These are phyloP conservation scores for Medicago ruthenica DNA, from an alignment of 306 rosid species.

Conservation along the genomic window DNA sequence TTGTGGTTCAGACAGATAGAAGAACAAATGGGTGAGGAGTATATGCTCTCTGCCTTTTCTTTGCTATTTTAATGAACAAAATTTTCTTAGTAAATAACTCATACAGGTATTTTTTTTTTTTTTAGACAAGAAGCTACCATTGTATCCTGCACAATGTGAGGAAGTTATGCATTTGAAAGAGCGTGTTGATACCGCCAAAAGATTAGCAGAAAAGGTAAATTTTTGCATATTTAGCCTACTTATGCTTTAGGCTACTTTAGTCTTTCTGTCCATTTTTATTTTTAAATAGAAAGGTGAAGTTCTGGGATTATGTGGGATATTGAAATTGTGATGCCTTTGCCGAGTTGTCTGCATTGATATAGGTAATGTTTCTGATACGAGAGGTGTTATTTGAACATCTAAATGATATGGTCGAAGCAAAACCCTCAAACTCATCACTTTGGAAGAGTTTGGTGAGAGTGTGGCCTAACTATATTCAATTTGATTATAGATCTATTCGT, in stretches of 20 bases:
- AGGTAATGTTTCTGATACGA: too few relatives aligned
- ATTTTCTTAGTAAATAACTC: conserved; percentile 3
- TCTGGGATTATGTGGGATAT: too few relatives aligned
- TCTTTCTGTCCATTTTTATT: neutral
- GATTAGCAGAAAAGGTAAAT: conserved; percentile 65
- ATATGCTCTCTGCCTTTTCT: conserved; percentile 51
- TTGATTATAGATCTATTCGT: too few relatives aligned
- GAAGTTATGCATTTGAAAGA: conserved; percentile 75
- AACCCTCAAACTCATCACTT: too few relatives aligned
- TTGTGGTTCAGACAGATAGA: conserved; percentile 84
- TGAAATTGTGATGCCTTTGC: too few relatives aligned
- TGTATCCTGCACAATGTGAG: conserved; percentile 64
- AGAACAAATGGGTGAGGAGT: conserved; percentile 69
- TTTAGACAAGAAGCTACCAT: conserved; percentile 73
- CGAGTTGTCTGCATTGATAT: too few relatives aligned
- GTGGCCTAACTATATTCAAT: too few relatives aligned
- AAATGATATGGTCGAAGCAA: too few relatives aligned
- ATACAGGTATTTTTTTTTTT: neutral
- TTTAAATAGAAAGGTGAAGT: neutral
- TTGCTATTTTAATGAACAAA: neutral
- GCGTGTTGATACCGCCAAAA: conserved; percentile 76
- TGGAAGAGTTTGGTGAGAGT: too few relatives aligned
- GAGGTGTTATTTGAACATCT: too few relatives aligned
- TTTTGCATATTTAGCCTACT: neutral
- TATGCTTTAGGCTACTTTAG: neutral